These are phyloP conservation scores for Xenoacremonium recifei DNA, from an alignment of 2,329 filamentous ascomycete genomes.

Conservation along the genomic window DNA sequence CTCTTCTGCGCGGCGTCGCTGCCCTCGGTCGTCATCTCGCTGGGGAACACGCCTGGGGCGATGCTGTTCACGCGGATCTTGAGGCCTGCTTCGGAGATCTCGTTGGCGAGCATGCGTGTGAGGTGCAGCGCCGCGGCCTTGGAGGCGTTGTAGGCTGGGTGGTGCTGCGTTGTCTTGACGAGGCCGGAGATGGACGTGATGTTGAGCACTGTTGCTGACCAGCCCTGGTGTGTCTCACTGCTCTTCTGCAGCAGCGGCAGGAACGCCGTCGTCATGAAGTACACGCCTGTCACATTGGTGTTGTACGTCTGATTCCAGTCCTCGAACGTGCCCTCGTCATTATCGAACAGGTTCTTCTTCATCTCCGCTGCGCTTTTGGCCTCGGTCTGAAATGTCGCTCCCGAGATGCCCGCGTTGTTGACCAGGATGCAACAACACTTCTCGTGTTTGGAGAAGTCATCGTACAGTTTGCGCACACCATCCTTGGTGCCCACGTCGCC, in stretches of 20 bases:
- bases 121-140: constrained; percentile 67
- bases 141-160: constrained; percentile 62
- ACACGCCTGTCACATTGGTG: constrained; percentile 72
- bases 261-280: constrained; percentile 63
- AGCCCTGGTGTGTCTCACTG: constrained; percentile 41
- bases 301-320: constrained; percentile 72
- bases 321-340: constrained; percentile 55
- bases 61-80: constrained; percentile 70
- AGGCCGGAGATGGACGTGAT: constrained; percentile 67
- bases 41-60: constrained; percentile 68
- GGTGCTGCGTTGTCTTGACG: constrained; percentile 61
- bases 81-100: constrained; percentile 57
- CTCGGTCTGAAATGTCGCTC: constrained; percentile 53
- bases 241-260: constrained; percentile 59
- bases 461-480: constrained; percentile 55
- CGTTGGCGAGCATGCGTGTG: constrained; percentile 61
- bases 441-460: constrained; percentile 55
- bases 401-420: constrained; percentile 67
- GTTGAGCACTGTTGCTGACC: constrained; percentile 63
- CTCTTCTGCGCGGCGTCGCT: constrained; percentile 55
- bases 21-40: constrained; percentile 65
- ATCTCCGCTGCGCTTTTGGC: constrained; percentile 50
- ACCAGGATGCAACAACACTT: constrained; percentile 61
- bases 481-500: constrained; percentile 64
- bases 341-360: constrained; percentile 65